phyloP scores from a whole-genome alignment of 345 rosid species.

The rapeseed (Brassica napus) region Da-Ae NC_063438.1:28908501-28909000 shows the following conservation, averaged over 20 bases:
- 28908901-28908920: conserved; percentile 84
- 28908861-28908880: not conserved
- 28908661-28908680: not conserved
- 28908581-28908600: not conserved
- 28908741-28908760: not conserved
- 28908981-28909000: conserved; percentile 86
- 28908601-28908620: not conserved
- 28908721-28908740: not conserved
- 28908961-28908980: conserved; percentile 92
- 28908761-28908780: not conserved
- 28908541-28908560: not conserved
- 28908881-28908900: conserved; percentile 43
- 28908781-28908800: not conserved
- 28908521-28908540: not conserved
- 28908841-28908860: not conserved
- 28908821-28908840: not conserved
- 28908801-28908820: not conserved
- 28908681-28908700: not conserved
- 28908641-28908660: conserved; percentile 20
- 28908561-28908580: not conserved
- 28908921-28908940: conserved; percentile 96
- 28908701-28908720: not conserved
- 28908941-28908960: conserved; percentile 92
- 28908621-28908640: not conserved
- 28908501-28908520: not conserved